Percentiles rank a stretch among this genome's conserved stretches.
Evolutionary conservation across 768 basidiomycete genomes (phyloP).

Genomic region (Mycena albidolilacea): DNA sequence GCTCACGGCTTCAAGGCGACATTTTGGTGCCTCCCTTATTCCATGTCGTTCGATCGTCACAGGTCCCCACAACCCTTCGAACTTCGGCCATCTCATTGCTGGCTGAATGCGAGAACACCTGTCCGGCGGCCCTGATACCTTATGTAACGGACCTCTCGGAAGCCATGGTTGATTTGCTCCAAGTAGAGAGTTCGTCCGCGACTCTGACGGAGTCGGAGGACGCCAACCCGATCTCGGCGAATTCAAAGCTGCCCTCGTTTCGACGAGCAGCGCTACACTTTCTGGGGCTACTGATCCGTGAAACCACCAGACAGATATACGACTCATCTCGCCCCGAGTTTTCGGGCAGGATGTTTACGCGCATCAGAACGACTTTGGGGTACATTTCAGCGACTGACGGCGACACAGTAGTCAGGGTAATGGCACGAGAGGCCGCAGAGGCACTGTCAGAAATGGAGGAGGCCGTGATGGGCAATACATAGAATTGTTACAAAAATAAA

Average conservation of each 20-base stretch:
- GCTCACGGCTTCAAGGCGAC: conserved; percentile 63
- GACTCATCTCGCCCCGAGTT: conserved; percentile 54
- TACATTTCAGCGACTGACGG: conserved; percentile 82
- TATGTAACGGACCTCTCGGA: conserved; percentile 74
- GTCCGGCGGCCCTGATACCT: conserved; percentile 71
- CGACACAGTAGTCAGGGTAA: conserved; percentile 78
- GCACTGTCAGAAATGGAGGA: conserved; percentile 65
- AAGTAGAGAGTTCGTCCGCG: conserved; percentile 66
- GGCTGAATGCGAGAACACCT: conserved; percentile 78
- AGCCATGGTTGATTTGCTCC: conserved; percentile 84
- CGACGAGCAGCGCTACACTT: conserved; percentile 92
- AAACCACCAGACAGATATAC: conserved; percentile 67
- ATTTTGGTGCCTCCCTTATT: conserved; percentile 82
- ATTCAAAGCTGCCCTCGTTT: conserved; percentile 82
- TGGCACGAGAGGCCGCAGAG: conserved; percentile 82
- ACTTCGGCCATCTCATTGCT: conserved; percentile 74
- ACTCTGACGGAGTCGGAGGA: conserved; percentile 52
- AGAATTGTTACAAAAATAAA: conserved; percentile 14
- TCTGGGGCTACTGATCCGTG: conserved; percentile 77
- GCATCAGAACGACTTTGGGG: conserved; percentile 72
- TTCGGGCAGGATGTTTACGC: conserved; percentile 56
- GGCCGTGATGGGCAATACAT: conserved; percentile 56
- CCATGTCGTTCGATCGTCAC: conserved; percentile 67
- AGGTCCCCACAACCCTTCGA: conserved; percentile 82
- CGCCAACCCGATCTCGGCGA: conserved; percentile 67